Conservation (phyloP, 78 protist species). For the slime mould (Dictyostelium discoideum) region DNA sequence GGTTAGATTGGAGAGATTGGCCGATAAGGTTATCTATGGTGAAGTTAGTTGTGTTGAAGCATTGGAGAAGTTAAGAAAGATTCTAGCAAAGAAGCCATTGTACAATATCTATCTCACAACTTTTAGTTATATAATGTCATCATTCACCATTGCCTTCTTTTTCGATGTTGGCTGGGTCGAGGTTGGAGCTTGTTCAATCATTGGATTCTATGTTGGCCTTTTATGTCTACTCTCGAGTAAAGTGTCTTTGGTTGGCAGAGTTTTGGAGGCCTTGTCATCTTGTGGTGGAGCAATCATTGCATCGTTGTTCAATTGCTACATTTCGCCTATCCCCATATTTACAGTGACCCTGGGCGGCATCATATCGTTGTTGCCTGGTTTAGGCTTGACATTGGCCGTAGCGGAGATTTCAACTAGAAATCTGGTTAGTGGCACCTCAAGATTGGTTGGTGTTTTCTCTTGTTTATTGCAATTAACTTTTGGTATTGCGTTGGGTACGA, state of each 20-base stretch:
- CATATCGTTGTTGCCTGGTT: constrained; percentile 57
- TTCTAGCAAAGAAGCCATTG: constrained; percentile 34
- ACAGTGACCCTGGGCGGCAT: constrained; percentile 49
- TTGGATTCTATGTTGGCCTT: constrained; percentile 64
- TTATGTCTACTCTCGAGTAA: background rate
- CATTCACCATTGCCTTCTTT: constrained; percentile 53
- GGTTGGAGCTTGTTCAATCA: constrained; percentile 47
- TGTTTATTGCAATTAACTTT: constrained; percentile 57
- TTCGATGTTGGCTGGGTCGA: constrained; percentile 53
- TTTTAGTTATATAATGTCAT: constrained; percentile 26
- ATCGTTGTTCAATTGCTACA: constrained; percentile 30
- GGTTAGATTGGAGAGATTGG: constrained; percentile 30
- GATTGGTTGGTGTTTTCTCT: constrained; percentile 70
- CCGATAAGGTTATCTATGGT: constrained; percentile 62
- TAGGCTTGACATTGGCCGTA: constrained; percentile 42
- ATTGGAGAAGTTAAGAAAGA: background rate
- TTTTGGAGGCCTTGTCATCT: constrained; percentile 56
- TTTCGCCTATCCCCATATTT: constrained; percentile 29
- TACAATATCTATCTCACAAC: constrained; percentile 17
- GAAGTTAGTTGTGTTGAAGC: constrained; percentile 17
- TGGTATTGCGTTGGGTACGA: constrained; percentile 76
- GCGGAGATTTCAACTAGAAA: constrained; percentile 67
- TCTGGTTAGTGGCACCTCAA: constrained; percentile 55
- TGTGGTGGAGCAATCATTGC: constrained; percentile 69
- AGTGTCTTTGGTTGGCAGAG: constrained; percentile 63